A percentile compares a stretch with the other conserved stretches of the same genome.
Conservation (phyloP, 805 yeast genomes). For the Diddensiella caesifluorescens region DNA sequence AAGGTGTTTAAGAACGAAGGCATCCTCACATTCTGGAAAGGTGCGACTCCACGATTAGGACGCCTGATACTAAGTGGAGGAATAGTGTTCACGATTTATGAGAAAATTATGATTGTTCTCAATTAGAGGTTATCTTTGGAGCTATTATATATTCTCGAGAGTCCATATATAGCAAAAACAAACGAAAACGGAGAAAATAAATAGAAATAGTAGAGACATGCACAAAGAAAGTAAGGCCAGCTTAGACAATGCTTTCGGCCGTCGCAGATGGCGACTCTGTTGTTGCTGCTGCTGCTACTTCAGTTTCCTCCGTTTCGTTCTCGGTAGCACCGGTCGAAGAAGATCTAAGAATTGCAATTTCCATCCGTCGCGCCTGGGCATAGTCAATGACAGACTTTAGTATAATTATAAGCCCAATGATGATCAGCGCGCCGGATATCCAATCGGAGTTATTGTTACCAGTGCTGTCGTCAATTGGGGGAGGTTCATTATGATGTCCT, state of each 20-base stretch:
- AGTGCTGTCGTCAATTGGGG: constrained; percentile 14
- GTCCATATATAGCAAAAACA: neutral
- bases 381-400: constrained; percentile 68
- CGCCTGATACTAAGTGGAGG: constrained; percentile 92
- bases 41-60: constrained; percentile 95
- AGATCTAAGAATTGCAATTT: constrained; percentile 45
- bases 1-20: constrained; percentile 85
- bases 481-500: constrained; percentile 25
- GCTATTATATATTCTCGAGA: neutral
- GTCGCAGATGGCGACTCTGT: constrained; percentile 3
- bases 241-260: constrained; percentile 1
- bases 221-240: constrained; percentile 4
- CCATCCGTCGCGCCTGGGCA: constrained; percentile 70
- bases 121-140: constrained; percentile 2
- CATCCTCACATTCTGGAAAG: constrained; percentile 88
- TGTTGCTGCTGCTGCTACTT: constrained; percentile 2
- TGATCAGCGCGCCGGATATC: constrained; percentile 57
- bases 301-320: constrained; percentile 8
- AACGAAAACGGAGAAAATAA: constrained; percentile 1
- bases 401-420: constrained; percentile 62
- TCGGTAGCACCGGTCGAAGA: constrained; percentile 4
- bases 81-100: constrained; percentile 93
- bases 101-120: constrained; percentile 65
- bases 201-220: neutral
- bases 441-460: constrained; percentile 29